Percentiles rank a stretch among this genome's conserved stretches.
Conservation (phyloP, 225 moss, liverwort and hornwort species). For the Lunularia cruciata region DNA sequence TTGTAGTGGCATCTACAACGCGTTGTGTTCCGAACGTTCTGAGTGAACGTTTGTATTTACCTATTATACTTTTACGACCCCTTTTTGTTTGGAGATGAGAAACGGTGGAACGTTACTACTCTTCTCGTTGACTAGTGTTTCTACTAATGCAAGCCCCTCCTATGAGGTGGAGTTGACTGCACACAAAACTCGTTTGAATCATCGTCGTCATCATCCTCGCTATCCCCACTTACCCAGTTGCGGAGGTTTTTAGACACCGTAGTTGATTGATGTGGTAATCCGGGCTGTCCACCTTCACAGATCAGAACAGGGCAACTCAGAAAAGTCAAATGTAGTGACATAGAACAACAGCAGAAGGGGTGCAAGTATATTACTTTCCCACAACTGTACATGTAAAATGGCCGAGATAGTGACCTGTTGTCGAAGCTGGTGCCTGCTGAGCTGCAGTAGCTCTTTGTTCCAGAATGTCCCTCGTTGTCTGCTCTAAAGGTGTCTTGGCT, state of each 20-base stretch:
- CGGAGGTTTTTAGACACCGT: slow-evolving; percentile 35
- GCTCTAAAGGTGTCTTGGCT: background rate
- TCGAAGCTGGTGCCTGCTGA: slow-evolving; percentile 14
- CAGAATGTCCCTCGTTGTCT: background rate
- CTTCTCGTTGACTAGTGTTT: too few species aligned
- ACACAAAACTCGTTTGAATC: slow-evolving; percentile 37
- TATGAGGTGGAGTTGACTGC: slow-evolving; percentile 49
- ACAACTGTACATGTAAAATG: background rate
- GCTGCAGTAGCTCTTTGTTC: slow-evolving; percentile 7
- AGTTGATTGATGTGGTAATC: slow-evolving; percentile 31
- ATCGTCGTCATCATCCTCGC: slow-evolving; percentile 43
- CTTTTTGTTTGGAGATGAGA: too few species aligned
- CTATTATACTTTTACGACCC: background rate
- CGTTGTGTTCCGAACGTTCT: too few species aligned
- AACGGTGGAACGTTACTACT: too few species aligned
- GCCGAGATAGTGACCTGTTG: slow-evolving; percentile 28
- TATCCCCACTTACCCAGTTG: slow-evolving; percentile 52
- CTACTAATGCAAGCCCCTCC: slow-evolving; percentile 29
- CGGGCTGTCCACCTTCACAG: slow-evolving; percentile 27
- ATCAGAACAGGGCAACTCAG: background rate
- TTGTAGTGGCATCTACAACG: too few species aligned
- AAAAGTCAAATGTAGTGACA: background rate
- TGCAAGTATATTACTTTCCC: background rate
- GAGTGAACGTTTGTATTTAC: background rate
- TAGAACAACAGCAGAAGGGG: background rate